Evolutionary conservation across 331 rosid species (phyloP), one percentile per base, ranked within the genome.

Genomic region (Cydonia oblonga): DNA sequence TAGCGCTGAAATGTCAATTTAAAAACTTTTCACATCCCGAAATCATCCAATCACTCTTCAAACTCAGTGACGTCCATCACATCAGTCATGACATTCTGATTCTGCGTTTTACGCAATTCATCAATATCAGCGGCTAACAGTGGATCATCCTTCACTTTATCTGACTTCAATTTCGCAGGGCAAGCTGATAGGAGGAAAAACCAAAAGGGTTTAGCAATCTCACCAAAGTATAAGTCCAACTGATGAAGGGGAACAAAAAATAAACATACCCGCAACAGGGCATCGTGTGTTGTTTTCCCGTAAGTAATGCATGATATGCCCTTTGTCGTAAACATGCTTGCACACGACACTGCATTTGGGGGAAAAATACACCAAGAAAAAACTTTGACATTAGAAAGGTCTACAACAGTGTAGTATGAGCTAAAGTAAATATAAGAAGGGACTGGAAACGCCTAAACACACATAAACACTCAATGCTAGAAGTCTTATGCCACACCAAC

Each of bases 291-390:
- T 38, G 80, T 84, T 83, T 30, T 77, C 71, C 32, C 13, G 78
- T 58, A 90, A 65, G 77, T 87, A 85, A 35, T 76, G 74, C 46
- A 84, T 71, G 72, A 93, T 75, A 40, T 59, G 77, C 73, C 38
- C 35, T 81, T 84, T 87, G 70, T 89, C 96, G 63, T 93, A 93
- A 71, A 93, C 75, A 82, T 93, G 98, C 88, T 83, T 90, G 77
- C 98, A 93, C 25, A 71, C 82, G 82, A 64, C 29, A 77, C 98
- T 93, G 88, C 87, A 85, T 40, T 40, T 40, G 46, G 46, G 44
- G 46, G 46, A 1, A 38, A 38, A 38, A 10, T 18, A 57, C 44
- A 74, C 53, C 32, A 64, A 72, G 35, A 13, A 16, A 49, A 35
- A 70, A 70, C 62, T 30, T 28, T 5, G 20, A 59, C n/a, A 73